Percentiles rank a stretch among this genome's conserved stretches.
These are phyloP conservation scores for Hemerocallis citrina DNA, from an alignment of 106 monocot genomes.

Conservation along the genomic window DNA sequence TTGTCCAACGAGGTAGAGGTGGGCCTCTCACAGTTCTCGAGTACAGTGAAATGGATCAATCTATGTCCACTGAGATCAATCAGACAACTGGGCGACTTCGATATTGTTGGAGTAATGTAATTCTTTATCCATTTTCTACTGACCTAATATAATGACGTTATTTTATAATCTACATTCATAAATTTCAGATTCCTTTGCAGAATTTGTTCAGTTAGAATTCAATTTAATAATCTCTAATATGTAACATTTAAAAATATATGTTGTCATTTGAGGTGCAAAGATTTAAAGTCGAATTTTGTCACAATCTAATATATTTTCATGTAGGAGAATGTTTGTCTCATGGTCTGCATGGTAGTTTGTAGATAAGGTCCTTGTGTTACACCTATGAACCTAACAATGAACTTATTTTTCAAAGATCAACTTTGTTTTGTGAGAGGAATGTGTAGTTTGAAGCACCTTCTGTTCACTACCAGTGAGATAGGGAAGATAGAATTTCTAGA, in stretches of 20 bases:
- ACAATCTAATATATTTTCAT: not conserved
- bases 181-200: not conserved
- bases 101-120: slow-evolving; percentile 99
- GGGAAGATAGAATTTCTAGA: too few species aligned
- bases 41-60: slow-evolving; percentile 91
- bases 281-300: not conserved
- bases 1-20: slow-evolving; percentile 92
- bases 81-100: slow-evolving; percentile 96
- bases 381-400: too few species aligned
- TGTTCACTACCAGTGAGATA: too few species aligned
- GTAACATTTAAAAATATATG: not conserved
- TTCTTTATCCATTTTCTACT: not conserved
- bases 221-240: not conserved
- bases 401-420: too few species aligned
- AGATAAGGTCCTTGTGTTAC: too few species aligned
- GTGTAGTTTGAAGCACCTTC: too few species aligned
- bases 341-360: too few species aligned
- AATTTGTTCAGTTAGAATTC: not conserved
- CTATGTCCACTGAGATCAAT: slow-evolving; percentile 85
- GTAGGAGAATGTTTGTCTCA: too few species aligned
- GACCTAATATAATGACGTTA: not conserved
- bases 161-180: not conserved
- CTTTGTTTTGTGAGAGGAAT: too few species aligned
- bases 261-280: not conserved
- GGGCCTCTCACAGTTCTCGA: slow-evolving; percentile 94